Conservation (phyloP, 202 grass and related monocot species). For the Digitaria exilis region DNA sequence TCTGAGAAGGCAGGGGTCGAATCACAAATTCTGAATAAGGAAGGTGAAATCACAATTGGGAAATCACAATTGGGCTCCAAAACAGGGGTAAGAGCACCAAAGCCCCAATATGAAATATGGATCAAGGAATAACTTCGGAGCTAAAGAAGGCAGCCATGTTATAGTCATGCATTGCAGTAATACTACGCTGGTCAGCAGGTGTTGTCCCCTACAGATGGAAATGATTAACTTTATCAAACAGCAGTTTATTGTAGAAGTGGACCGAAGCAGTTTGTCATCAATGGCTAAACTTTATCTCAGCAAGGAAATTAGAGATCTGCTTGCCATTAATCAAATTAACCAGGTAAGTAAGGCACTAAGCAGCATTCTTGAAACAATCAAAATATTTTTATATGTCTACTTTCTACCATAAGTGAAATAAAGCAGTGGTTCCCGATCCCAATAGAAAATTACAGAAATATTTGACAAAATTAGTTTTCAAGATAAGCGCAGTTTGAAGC, state of each 20-base stretch:
- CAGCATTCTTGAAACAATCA: not conserved
- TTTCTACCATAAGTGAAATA: not conserved
- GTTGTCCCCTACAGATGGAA: not conserved
- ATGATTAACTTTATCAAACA: constrained; percentile 8
- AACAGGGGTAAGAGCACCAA: too few species aligned
- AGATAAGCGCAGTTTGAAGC: not conserved
- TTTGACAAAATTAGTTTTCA: not conserved
- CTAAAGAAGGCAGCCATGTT: not conserved
- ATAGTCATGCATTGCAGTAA: not conserved
- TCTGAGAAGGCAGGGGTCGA: too few species aligned
- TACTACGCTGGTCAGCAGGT: not conserved
- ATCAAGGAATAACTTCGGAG: not conserved
- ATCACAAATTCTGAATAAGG: too few species aligned
- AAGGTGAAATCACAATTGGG: too few species aligned
- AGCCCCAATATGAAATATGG: not conserved
- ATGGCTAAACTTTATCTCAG: constrained; percentile 16
- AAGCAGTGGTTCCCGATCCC: not conserved
- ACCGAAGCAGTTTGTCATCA: constrained; percentile 5
- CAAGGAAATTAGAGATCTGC: constrained; percentile 2
- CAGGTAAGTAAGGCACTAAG: not conserved
- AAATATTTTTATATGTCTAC: not conserved
- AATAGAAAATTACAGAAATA: not conserved
- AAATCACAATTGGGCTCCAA: too few species aligned
- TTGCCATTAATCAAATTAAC: constrained; percentile 20
- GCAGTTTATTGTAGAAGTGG: not conserved